Evolutionary conservation across 2,329 filamentous ascomycete species (phyloP), one percentile per base, ranked within the genome.

Genomic region (Dactylellina haptotyla): DNA sequence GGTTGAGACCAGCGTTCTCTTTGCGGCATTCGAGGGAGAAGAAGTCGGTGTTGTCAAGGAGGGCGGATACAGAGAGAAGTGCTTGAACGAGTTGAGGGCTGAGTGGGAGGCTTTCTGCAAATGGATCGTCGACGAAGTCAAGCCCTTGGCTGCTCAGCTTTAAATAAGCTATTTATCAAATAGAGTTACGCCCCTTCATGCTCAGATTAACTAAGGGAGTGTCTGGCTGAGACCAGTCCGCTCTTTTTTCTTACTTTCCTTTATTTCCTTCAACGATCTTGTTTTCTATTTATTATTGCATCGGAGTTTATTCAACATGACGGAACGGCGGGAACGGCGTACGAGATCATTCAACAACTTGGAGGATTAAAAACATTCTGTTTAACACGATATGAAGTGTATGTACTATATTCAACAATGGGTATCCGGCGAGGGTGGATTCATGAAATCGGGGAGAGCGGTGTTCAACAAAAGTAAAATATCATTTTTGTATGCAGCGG

Each of bases 61-160:
- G 75, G 93, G 92, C 0, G 88, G 91, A 0, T 77, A 90, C 59
- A 90, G 95, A 80, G 91, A 91, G 0, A 80, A 88, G 80, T 85
- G 89, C 75, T 81, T 98, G 80, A 87, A 88, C 80, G 85, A 93
- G 80, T 97, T 93, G 92, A 86, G 87, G 54, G 82, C 87, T 34
- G 87, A 91, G 76, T 98, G 93, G 88, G 94, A 98, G 83, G 85
- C 87, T 78, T 98, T 95, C 79, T 98, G 93, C 79, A 85, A 92
- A 61, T 97, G 93, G 93, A 85, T 98, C 32, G 51, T 72, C 3
- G 53, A 72, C 26, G 67, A 72, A 8, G 39, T 65, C 3, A 72
- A 72, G 45, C 67, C 67, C 10, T 37, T 46, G 26, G 59, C 65
- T 23, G 45, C 53, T n/a, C 25, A 30, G 8, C 48, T 72, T 28